Base-by-base conservation (phyloP, 2,329 filamentous ascomycete genomes). In the Fusarium sp. region DNA sequence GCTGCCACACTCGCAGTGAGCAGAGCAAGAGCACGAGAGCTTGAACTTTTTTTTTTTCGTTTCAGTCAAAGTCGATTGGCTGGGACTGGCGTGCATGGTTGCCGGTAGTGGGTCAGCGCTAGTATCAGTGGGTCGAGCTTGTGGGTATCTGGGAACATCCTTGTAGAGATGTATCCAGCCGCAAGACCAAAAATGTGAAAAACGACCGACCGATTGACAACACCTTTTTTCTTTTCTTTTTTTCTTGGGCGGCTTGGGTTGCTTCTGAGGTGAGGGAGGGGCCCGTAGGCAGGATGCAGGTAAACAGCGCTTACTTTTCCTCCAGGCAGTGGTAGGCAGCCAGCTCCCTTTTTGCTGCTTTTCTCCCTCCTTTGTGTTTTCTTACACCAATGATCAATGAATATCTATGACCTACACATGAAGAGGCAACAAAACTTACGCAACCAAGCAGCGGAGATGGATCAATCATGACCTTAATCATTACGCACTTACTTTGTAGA, bases 41-140 rank as follows among this genome's bases (percentile, higher is more conserved):
- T 79, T 57, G 75, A 73, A 78, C 73, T 76, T 79, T 80, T 79
- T 74, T 74, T 78, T 78, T 59, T 75, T 74, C 72, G 70, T 75
- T 76, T 75, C 71, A 74, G 65, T 57, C 44, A 50, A 56, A 58
- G 69, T 66, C 72, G 61, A 80, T 80, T 80, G 79, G 79, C 57
- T 70, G 67, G 70, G 67, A 59, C 67, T 76, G 71, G 67, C 64
- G 62, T 75, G 73, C 78, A 75, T 76, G 77, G 75, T 68, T 80
- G 73, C 76, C 76, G 72, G 39, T 71, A 73, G 78, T 77, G 79
- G 79, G 68, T 14, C 62, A 24, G 54, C 67, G 59, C 75, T 77
- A 78, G 63, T 69, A 72, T 75, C 69, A 75, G 76, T 77, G 74
- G 75, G 71, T 65, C 71, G 34, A 49, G 17, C 13, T n/a, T 42